phyloP scores from a whole-genome alignment of 2,329 filamentous ascomycete species.

The Furcasterigmium furcatum region DNA sequence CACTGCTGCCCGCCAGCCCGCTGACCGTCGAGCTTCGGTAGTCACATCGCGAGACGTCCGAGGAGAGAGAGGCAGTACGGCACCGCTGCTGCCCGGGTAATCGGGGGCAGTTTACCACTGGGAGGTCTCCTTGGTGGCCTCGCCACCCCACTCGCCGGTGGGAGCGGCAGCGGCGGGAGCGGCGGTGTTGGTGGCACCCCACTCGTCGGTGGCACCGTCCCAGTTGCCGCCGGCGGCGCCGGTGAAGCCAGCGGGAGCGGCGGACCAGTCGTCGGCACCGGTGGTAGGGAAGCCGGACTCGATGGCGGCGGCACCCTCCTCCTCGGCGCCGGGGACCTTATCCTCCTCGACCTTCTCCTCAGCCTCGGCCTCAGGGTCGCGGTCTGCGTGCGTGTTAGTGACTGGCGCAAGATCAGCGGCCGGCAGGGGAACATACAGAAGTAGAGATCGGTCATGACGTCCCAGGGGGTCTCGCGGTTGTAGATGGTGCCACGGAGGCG shows the following conservation, averaged over 20 bases:
- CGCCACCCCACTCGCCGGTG: constrained; percentile 66
- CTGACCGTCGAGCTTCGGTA: not conserved
- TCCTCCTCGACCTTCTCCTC: constrained; percentile 96
- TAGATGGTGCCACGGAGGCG: constrained; percentile 96
- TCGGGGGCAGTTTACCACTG: constrained; percentile 41
- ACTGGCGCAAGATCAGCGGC: not conserved
- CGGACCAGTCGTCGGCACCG: constrained; percentile 76
- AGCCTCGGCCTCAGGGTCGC: constrained; percentile 98
- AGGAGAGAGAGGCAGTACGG: not conserved
- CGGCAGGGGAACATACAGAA: constrained; percentile 64
- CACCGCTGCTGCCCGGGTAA: constrained; percentile 1
- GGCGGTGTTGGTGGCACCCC: constrained; percentile 40
- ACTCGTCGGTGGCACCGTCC: constrained; percentile 60
- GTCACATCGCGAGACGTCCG: not conserved
- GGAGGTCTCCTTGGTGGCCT: constrained; percentile 49
- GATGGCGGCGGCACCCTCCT: constrained; percentile 75
- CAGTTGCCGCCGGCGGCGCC: constrained; percentile 55
- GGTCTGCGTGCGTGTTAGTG: constrained; percentile 51
- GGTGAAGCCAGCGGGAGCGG: constrained; percentile 68
- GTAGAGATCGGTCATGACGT: constrained; percentile 99
- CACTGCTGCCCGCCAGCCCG: constrained; percentile 1
- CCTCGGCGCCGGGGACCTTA: constrained; percentile 82
- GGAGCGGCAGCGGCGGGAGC: constrained; percentile 59
- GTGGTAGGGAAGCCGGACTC: constrained; percentile 71
- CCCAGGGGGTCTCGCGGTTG: constrained; percentile 95